These are phyloP conservation scores for Phoenix dactylifera DNA, from an alignment of 176 grass and related monocot genomes.

Conservation along the genomic window DNA sequence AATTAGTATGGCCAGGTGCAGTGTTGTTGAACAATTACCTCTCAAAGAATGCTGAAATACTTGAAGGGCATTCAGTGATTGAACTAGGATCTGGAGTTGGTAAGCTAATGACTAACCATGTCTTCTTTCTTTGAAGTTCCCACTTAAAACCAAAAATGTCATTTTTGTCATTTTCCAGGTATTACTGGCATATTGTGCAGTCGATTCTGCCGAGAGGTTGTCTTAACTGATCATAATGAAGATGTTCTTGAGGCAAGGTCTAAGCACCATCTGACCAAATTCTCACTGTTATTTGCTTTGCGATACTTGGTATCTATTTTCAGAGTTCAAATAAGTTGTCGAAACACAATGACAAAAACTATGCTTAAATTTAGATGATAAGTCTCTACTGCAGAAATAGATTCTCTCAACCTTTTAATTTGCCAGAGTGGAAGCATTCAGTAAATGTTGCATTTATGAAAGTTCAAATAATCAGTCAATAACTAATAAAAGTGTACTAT, in stretches of 20 bases:
- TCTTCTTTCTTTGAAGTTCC: constrained; percentile 12
- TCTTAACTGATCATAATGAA: constrained; percentile 91
- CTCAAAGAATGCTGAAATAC: constrained; percentile 62
- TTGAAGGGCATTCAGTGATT: constrained; percentile 49
- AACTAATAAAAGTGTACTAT: too few relatives aligned
- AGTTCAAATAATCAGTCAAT: too few relatives aligned
- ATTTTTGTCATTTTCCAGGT: constrained; percentile 40
- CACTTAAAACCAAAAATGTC: constrained; percentile 21
- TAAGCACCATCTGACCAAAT: constrained; percentile 2
- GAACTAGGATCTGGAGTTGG: constrained; percentile 93
- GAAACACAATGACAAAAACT: too few relatives aligned
- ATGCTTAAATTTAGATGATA: too few relatives aligned
- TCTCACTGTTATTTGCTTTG: not conserved
- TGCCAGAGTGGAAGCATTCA: too few relatives aligned
- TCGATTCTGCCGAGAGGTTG: constrained; percentile 55
- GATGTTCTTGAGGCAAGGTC: constrained; percentile 90
- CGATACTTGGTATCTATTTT: too few relatives aligned
- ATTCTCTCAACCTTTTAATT: too few relatives aligned
- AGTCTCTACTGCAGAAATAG: too few relatives aligned
- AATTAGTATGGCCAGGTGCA: constrained; percentile 93
- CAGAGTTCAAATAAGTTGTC: too few relatives aligned
- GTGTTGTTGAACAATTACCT: constrained; percentile 83
- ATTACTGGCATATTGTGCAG: constrained; percentile 89
- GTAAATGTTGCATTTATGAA: too few relatives aligned
- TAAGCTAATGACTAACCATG: constrained; percentile 25